These are phyloP conservation scores for Pseudomassariella vexata DNA, from an alignment of 2,329 filamentous ascomycete species.

Conservation along the genomic window DNA sequence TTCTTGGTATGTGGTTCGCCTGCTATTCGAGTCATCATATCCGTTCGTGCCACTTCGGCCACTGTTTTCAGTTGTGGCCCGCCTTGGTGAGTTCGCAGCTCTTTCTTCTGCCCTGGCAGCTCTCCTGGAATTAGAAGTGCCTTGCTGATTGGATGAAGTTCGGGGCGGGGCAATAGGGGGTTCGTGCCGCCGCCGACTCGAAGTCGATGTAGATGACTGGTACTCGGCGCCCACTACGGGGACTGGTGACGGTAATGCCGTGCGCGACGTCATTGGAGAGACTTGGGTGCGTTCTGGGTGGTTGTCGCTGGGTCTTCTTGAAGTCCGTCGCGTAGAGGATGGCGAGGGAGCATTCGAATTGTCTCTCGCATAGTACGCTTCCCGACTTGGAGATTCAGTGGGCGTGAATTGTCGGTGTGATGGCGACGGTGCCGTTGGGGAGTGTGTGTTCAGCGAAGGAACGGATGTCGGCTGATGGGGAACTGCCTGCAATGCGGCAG, in stretches of 20 bases:
- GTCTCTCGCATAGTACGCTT: constrained; percentile 52
- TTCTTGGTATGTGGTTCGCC: constrained; percentile 28
- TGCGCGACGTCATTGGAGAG: constrained; percentile 42
- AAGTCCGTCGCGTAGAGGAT: constrained; percentile 47
- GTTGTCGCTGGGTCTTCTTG: constrained; percentile 47
- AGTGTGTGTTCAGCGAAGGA: constrained; percentile 36
- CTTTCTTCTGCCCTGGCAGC: constrained; percentile 39
- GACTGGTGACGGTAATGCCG: constrained; percentile 36
- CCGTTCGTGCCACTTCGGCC: constrained; percentile 25
- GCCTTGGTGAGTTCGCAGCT: constrained; percentile 35
- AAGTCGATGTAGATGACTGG: constrained; percentile 28
- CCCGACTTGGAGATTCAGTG: constrained; percentile 45
- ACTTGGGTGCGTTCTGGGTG: constrained; percentile 26
- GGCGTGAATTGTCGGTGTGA: constrained; percentile 52
- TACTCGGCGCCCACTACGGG: constrained; percentile 36
- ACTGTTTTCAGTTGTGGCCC: constrained; percentile 17
- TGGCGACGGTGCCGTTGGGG: too few relatives aligned
- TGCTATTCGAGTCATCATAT: constrained; percentile 29
- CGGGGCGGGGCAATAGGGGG: constrained; percentile 73
- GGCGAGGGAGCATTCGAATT: constrained; percentile 37
- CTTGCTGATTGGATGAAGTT: constrained; percentile 68
- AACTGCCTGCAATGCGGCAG: constrained; percentile 56
- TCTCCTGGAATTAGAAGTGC: constrained; percentile 37
- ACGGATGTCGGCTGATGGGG: constrained; percentile 47
- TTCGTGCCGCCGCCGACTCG: constrained; percentile 52